phyloP scores from a whole-genome alignment of 805 yeast genomes.

The Starmerella potacharoeniae region DNA sequence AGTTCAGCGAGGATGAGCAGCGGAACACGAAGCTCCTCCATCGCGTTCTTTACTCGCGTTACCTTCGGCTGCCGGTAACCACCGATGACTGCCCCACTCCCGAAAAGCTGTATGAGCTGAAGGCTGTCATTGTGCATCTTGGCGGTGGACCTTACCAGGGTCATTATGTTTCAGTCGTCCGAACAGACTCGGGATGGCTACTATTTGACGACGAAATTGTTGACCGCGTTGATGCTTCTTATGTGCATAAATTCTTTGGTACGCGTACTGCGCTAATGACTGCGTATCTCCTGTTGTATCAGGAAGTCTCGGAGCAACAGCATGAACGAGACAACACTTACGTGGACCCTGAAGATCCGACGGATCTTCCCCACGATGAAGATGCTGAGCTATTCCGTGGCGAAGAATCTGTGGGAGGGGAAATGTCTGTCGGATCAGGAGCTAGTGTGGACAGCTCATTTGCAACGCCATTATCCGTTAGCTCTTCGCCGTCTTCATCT shows the following conservation, averaged over 20 bases:
- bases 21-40: slow-evolving; percentile 79
- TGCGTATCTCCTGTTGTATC: slow-evolving; percentile 81
- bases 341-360: not conserved
- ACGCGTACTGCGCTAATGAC: slow-evolving; percentile 80
- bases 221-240: slow-evolving; percentile 71
- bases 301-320: slow-evolving; percentile 34
- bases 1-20: slow-evolving; percentile 73
- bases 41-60: slow-evolving; percentile 68
- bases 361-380: not conserved
- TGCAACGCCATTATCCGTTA: not conserved
- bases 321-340: slow-evolving; percentile 13
- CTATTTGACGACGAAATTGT: slow-evolving; percentile 93
- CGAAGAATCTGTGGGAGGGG: not conserved
- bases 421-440: not conserved
- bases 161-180: slow-evolving; percentile 80
- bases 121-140: slow-evolving; percentile 80
- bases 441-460: not conserved
- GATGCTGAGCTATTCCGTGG: not conserved
- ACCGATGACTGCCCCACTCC: slow-evolving; percentile 42
- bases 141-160: slow-evolving; percentile 99
- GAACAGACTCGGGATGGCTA: slow-evolving; percentile 76
- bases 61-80: slow-evolving; percentile 53
- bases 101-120: slow-evolving; percentile 62
- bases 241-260: slow-evolving; percentile 78
- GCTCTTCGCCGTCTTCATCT: slow-evolving; percentile 4